Percentiles rank a stretch among this genome's conserved stretches.
Evolutionary conservation across 2,329 filamentous ascomycete genomes (phyloP).

Genomic region (Trichoderma harzianum): DNA sequence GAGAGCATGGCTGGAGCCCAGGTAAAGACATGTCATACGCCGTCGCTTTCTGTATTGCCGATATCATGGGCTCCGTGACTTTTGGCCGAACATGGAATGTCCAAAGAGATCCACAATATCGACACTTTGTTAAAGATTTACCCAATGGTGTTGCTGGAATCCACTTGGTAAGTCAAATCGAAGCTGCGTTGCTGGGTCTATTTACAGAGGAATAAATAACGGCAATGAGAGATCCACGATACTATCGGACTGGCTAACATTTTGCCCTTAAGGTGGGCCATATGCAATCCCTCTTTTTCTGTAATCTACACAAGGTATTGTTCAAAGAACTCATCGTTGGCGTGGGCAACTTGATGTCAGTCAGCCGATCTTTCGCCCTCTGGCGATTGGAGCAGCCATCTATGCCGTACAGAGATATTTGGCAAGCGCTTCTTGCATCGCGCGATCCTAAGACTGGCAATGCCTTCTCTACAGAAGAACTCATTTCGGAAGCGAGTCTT

Average conservation of each 20-base stretch:
- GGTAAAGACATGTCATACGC: slow-evolving; percentile 16
- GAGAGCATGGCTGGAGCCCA: slow-evolving; percentile 16
- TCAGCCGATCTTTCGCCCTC: slow-evolving; percentile 6
- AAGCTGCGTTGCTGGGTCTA: neutral
- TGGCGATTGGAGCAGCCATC: slow-evolving; percentile 16
- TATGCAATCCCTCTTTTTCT: slow-evolving; percentile 20
- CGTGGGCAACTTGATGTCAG: slow-evolving; percentile 10
- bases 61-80: slow-evolving; percentile 22
- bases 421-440: slow-evolving; percentile 18
- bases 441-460: slow-evolving; percentile 20
- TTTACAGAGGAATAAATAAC: neutral
- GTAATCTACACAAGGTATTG: slow-evolving; percentile 18
- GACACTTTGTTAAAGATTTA: slow-evolving; percentile 18
- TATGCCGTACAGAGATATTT: slow-evolving; percentile 18
- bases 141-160: slow-evolving; percentile 19
- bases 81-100: slow-evolving; percentile 20
- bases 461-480: slow-evolving; percentile 15
- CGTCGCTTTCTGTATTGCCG: slow-evolving; percentile 20
- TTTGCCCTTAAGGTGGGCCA: slow-evolving; percentile 12
- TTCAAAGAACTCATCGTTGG: slow-evolving; percentile 20
- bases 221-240: neutral
- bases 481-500: slow-evolving; percentile 19
- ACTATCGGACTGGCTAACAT: neutral
- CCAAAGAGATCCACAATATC: slow-evolving; percentile 16
- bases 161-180: slow-evolving; percentile 11